phyloP scores from a whole-genome alignment of 2,329 filamentous ascomycete genomes.

The Fusarium globosum region DNA sequence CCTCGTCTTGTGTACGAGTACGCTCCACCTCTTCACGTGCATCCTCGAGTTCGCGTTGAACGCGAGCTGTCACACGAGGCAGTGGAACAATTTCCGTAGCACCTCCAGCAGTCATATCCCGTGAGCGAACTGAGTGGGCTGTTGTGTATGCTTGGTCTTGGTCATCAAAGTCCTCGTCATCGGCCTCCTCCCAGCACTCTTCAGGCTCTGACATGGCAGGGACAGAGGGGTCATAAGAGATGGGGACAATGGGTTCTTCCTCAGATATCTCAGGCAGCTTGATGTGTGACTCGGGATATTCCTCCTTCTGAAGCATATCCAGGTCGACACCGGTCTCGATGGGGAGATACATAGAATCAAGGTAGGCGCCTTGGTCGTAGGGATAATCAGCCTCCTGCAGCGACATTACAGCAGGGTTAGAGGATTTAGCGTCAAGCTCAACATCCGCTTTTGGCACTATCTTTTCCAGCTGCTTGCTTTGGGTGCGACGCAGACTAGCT shows the following conservation, averaged over 20 bases:
- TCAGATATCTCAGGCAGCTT: slow-evolving; percentile 49
- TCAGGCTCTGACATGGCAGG: slow-evolving; percentile 60
- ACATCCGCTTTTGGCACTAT: slow-evolving; percentile 32
- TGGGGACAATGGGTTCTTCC: slow-evolving; percentile 42
- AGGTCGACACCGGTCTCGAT: slow-evolving; percentile 41
- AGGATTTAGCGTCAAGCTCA: slow-evolving; percentile 17
- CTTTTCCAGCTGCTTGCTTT: slow-evolving; percentile 56
- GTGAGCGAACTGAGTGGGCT: slow-evolving; percentile 79
- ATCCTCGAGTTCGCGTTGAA: slow-evolving; percentile 76
- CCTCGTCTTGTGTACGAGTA: slow-evolving; percentile 75
- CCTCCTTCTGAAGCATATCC: slow-evolving; percentile 41
- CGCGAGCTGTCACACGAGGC: slow-evolving; percentile 76
- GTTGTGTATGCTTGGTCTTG: slow-evolving; percentile 77
- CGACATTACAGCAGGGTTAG: slow-evolving; percentile 19
- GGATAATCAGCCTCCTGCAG: slow-evolving; percentile 36
- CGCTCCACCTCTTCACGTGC: slow-evolving; percentile 75
- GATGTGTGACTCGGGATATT: slow-evolving; percentile 37
- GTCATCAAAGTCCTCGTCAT: slow-evolving; percentile 75
- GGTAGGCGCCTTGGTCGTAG: slow-evolving; percentile 43
- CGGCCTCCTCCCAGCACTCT: slow-evolving; percentile 83
- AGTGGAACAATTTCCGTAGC: slow-evolving; percentile 69
- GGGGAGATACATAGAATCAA: slow-evolving; percentile 44
- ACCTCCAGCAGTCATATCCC: slow-evolving; percentile 66
- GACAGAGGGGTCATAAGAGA: slow-evolving; percentile 35
- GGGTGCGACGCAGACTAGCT: slow-evolving; percentile 55